A percentile compares a stretch with the other conserved stretches of the same genome.
Conservation (phyloP, 192 early-diverging fungal genomes). For the Backusella australiensis region DNA sequence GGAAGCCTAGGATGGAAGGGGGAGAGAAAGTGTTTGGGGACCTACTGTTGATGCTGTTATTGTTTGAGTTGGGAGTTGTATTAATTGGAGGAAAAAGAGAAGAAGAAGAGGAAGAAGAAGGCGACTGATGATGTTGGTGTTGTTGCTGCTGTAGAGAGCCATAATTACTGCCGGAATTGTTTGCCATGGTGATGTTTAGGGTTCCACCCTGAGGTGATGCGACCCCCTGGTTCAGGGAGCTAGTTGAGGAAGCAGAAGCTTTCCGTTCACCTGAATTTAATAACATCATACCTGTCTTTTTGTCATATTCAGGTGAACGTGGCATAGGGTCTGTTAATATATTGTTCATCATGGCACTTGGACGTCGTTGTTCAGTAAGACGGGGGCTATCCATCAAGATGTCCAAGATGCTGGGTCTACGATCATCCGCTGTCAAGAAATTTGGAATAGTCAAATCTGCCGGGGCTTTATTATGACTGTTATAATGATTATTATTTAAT, state of each 20-base stretch:
- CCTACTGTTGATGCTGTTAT: neutral
- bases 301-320: conserved; percentile 8
- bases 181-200: neutral
- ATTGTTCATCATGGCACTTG: conserved; percentile 6
- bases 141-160: neutral
- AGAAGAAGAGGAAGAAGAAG: conserved; percentile 19
- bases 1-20: conserved; percentile 14
- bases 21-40: conserved; percentile 7
- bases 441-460: neutral
- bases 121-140: neutral
- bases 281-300: neutral
- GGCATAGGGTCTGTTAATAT: neutral
- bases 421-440: neutral
- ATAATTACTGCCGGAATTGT: conserved; percentile 2
- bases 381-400: conserved; percentile 24
- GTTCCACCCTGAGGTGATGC: conserved; percentile 5
- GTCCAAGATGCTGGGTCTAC: conserved; percentile 26
- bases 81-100: neutral
- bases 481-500: neutral
- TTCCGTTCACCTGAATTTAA: conserved; percentile 13
- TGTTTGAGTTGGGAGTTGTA: neutral
- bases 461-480: neutral
- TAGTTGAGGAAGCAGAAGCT: conserved; percentile 10
- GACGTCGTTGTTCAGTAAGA: conserved; percentile 12
- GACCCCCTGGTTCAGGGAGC: conserved; percentile 2